Percentiles rank a stretch among this genome's conserved stretches.
These are phyloP conservation scores for Acarospora socialis DNA, from an alignment of 2,329 filamentous ascomycete genomes.

Conservation along the genomic window DNA sequence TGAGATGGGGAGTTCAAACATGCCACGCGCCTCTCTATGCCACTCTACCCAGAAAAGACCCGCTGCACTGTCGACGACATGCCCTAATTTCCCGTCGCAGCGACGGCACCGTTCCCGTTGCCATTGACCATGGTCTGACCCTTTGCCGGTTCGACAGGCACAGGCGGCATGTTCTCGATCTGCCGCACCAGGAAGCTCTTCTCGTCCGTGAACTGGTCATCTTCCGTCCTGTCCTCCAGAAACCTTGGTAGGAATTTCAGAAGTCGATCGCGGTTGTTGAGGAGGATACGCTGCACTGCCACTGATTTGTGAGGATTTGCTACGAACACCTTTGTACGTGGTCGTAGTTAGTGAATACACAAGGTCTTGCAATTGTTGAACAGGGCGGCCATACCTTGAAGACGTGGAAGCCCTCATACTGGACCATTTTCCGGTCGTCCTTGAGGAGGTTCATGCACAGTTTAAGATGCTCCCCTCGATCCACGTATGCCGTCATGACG, in stretches of 20 bases:
- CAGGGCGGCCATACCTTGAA: conserved; percentile 53
- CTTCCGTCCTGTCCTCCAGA: conserved; percentile 85
- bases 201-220: conserved; percentile 97
- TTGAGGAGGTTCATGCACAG: conserved; percentile 95
- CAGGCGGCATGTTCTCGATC: conserved; percentile 44
- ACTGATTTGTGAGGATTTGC: conserved; percentile 97
- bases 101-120: too few species aligned
- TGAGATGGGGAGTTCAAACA: too few species aligned
- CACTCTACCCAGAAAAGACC: too few species aligned
- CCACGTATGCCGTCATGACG: conserved; percentile 96
- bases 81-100: too few species aligned
- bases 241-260: conserved; percentile 82
- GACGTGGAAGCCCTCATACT: conserved; percentile 97
- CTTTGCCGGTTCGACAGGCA: conserved; percentile 24
- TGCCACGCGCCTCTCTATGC: too few species aligned
- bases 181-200: conserved; percentile 94
- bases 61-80: too few species aligned
- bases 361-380: conserved; percentile 1
- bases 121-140: too few species aligned
- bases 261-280: conserved; percentile 90
- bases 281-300: conserved; percentile 83
- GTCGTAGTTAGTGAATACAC: conserved; percentile 2
- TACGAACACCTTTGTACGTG: conserved; percentile 58
- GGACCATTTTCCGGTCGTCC: conserved; percentile 96
- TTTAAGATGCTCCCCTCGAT: conserved; percentile 89